These are phyloP conservation scores for Trichoderma atroviride DNA, from an alignment of 2,329 filamentous ascomycete genomes.

Conservation along the genomic window DNA sequence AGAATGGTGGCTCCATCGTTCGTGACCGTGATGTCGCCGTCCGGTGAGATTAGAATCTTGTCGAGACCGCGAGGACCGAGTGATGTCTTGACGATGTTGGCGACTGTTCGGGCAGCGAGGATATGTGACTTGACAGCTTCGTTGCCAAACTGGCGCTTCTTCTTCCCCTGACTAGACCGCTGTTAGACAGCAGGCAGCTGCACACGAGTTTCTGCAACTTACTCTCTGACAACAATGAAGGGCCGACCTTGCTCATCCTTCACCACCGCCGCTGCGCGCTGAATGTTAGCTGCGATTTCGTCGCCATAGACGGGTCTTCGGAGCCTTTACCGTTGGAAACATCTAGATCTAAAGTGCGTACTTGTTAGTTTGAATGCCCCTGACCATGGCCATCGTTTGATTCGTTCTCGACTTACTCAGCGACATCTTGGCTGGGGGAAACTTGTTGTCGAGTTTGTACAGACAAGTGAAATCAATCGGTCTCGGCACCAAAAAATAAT, in stretches of 20 bases:
- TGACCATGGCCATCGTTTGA: slow-evolving; percentile 27
- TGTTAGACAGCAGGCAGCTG: slow-evolving; percentile 30
- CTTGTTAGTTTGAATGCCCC: slow-evolving; percentile 42
- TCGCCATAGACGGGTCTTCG: slow-evolving; percentile 17
- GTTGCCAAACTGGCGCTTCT: slow-evolving; percentile 94
- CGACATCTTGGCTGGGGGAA: slow-evolving; percentile 41
- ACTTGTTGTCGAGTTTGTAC: slow-evolving; percentile 36
- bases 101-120: slow-evolving; percentile 90
- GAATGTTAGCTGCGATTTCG: slow-evolving; percentile 29
- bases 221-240: slow-evolving; percentile 98
- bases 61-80: slow-evolving; percentile 93
- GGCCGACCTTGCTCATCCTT: slow-evolving; percentile 97
- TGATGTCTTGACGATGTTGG: slow-evolving; percentile 96
- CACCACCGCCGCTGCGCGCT: slow-evolving; percentile 66
- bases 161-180: slow-evolving; percentile 79
- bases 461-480: background rate
- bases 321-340: slow-evolving; percentile 72
- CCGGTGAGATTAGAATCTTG: slow-evolving; percentile 98
- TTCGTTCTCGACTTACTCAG: slow-evolving; percentile 42
- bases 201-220: slow-evolving; percentile 44
- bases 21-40: slow-evolving; percentile 98
- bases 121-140: slow-evolving; percentile 99
- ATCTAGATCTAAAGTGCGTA: slow-evolving; percentile 67
- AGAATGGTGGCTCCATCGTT: slow-evolving; percentile 99
- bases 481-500: slow-evolving; percentile 28